These are phyloP conservation scores for Sanguinoderma infundibulare DNA, from an alignment of 1,284 basidiomycete genomes.

Conservation along the genomic window DNA sequence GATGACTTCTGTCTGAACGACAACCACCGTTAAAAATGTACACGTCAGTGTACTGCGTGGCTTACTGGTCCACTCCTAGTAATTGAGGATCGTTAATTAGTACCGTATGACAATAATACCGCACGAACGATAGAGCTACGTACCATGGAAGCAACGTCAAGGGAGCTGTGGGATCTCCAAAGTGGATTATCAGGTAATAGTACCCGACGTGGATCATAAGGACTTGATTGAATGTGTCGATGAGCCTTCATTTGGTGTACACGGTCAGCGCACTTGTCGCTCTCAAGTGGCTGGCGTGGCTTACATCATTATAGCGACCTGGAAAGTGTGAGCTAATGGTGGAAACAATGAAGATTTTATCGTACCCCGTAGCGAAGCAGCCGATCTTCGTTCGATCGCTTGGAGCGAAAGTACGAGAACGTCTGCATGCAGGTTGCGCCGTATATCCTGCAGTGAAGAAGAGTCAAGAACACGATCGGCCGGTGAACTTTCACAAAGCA, in stretches of 20 bases:
- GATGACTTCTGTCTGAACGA: neutral
- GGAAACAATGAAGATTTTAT: neutral
- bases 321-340: neutral
- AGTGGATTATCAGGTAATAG: neutral
- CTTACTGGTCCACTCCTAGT: neutral
- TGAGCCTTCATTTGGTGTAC: neutral
- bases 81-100: neutral
- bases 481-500: neutral
- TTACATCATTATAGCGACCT: neutral
- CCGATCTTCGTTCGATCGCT: neutral
- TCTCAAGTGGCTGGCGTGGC: neutral
- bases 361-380: neutral
- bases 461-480: neutral
- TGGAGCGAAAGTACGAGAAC: neutral
- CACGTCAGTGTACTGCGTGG: neutral
- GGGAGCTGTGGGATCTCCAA: neutral
- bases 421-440: neutral
- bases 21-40: neutral
- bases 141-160: conserved; percentile 2
- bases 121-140: neutral
- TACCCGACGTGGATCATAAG: neutral
- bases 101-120: neutral
- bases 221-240: conserved; percentile 3
- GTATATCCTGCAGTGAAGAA: neutral
- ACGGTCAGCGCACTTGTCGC: neutral